These are phyloP conservation scores for Beauveria rudraprayagi DNA, from an alignment of 2,329 filamentous ascomycete species.

Conservation along the genomic window DNA sequence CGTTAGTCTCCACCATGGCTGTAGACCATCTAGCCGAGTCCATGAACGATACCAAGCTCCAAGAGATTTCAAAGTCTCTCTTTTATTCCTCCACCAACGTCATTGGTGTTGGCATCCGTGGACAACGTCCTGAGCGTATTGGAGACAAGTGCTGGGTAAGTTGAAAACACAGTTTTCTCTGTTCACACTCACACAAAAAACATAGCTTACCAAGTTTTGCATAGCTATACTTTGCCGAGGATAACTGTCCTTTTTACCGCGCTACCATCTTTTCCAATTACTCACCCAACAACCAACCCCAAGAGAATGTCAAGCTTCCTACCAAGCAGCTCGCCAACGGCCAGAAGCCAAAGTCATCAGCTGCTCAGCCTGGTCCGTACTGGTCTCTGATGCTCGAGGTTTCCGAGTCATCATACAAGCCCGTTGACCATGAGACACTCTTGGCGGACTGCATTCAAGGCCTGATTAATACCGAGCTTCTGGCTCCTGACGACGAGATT, in stretches of 20 bases:
- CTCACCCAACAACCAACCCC: constrained; percentile 86
- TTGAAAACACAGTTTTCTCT: constrained; percentile 16
- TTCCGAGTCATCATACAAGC: constrained; percentile 85
- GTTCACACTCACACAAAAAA: too few relatives aligned
- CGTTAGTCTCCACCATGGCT: constrained; percentile 83
- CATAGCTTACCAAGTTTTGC: not conserved
- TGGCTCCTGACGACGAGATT: constrained; percentile 76
- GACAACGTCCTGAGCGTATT: constrained; percentile 84
- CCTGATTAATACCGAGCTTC: constrained; percentile 87
- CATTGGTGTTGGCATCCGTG: constrained; percentile 90
- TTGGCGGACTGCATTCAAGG: constrained; percentile 74
- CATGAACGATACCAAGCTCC: constrained; percentile 81
- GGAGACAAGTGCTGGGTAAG: constrained; percentile 97
- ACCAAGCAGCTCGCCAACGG: constrained; percentile 76
- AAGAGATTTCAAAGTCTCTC: constrained; percentile 76
- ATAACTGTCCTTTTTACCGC: constrained; percentile 92
- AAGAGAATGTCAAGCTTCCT: constrained; percentile 64
- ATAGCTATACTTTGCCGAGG: constrained; percentile 85
- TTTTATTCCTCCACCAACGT: constrained; percentile 98
- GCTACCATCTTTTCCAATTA: constrained; percentile 98
- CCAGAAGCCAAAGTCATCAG: constrained; percentile 50
- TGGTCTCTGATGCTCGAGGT: constrained; percentile 97
- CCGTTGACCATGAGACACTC: constrained; percentile 69
- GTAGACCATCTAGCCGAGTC: constrained; percentile 71
- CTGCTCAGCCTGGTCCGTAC: constrained; percentile 70